Evolutionary conservation across 495 filamentous ascomycete species (phyloP), one percentile per base, ranked within the genome.

Genomic region (Recurvomyces mirabilis): DNA sequence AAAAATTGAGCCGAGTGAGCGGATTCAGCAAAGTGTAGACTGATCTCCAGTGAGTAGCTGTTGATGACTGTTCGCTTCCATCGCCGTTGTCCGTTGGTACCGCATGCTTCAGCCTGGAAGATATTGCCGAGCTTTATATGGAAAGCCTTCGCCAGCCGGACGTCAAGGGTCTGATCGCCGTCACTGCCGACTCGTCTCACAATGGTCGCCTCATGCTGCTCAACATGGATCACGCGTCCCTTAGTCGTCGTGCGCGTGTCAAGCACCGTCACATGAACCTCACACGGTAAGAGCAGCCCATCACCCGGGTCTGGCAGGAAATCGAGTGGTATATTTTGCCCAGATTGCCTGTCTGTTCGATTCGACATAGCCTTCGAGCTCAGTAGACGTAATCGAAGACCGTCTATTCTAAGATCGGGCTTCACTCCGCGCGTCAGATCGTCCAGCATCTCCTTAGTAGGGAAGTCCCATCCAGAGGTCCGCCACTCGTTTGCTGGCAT

Each of bases 61-160:
- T 19, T 23, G 19, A 35, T 50, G 20, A 50, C 28, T 5, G 46
- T 49, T n/a, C 41, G 18, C 20, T 45, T 54, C 51, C 51, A 54
- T 12, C 29, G 37, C 5, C 43, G 43, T 12, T 22, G 28, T 1
- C 47, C 47, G 18, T 41, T 38, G 1, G 4, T 24, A 9, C 46
- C 46, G 5, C 33, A 22, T 12, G 49, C 51, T 4, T 5, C 17
- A 7, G 22, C 41, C 1, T 26, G 23, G 24, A 49, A 49, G 2
- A 54, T 13, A 15, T 41, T 39, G 9, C 35, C 41, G 13, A 54
- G 30, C 40, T 37, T 24, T 19, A 54, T 42, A 7, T 5, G 25
- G 21, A 50, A 46, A 0, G 47, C 28, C 20, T 36, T 10, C 7
- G 41, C 37, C 22, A 51, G 28, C 36, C 31, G 36, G 32, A 54